Base-by-base conservation (phyloP, 208 protist species). In the Leptomonas pyrrhocoris region DNA sequence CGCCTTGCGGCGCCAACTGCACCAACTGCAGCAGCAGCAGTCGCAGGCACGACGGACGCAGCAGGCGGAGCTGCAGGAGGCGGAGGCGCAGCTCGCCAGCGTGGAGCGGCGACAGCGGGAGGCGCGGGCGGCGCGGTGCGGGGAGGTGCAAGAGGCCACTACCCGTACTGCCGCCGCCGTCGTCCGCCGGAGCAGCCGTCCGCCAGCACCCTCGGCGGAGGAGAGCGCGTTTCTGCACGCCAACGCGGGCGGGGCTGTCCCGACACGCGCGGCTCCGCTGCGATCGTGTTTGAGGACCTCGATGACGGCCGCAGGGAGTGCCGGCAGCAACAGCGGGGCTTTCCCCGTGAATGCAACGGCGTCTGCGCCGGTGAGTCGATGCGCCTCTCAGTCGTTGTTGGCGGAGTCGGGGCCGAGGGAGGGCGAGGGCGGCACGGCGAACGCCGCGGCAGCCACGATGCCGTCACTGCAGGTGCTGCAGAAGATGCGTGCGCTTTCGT, bases 401-500 rank as follows among this genome's bases (percentile, higher is more conserved):
- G 68, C 60, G 38, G 67, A 68, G 28, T 51, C 62, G 42, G 64
- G 48, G 40, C 3, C 2, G 28, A 54, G n/a, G 11, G 23, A 45
- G 18, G 38, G 50, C 38, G 58, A 12, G 46, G 30, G 34, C 60
- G 36, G 11, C 53, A 48, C 40, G 60, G 23, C 54, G 59, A 25
- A 36, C 42, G 25, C 15, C 61, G 50, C 36, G 42, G 51, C 31
- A 3, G 15, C 34, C 27, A 38, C 53, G 50, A 30, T 45, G 53
- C 56, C 65, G 9, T 63, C 83, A 18, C 64, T 82, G 36, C 61
- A 66, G 42, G 63, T 75, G 51, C 59, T 85, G 27, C 57, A 78
- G 61, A 58, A 80, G 74, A 77, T 80, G 79, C 79, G 88, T 13
- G 88, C 88, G 21, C 82, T 73, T 63, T 90, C 88, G 36, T 84